phyloP scores from a whole-genome alignment of 305 asterid species.

The Solanum hybrid region DNA sequence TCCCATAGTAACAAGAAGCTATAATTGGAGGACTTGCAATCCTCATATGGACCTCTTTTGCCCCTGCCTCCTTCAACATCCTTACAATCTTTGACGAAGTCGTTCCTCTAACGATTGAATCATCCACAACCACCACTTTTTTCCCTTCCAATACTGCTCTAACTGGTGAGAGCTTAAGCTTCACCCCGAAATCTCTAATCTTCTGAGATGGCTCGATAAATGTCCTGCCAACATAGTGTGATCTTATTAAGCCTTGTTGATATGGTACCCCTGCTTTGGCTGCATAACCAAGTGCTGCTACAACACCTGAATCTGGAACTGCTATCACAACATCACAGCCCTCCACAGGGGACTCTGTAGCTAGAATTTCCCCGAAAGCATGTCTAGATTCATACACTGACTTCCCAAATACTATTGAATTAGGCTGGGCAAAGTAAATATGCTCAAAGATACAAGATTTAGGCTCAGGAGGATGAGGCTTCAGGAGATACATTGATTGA shows the following conservation, averaged over 20 bases:
- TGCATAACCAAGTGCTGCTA: conserved; percentile 61
- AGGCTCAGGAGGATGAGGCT: conserved; percentile 30
- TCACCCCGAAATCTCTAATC: conserved; percentile 81
- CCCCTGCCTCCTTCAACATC: conserved; percentile 25
- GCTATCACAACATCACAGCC: conserved; percentile 62
- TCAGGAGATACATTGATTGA: background rate
- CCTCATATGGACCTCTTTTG: conserved; percentile 52
- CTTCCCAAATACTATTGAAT: conserved; percentile 42
- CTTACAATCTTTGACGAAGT: conserved; percentile 82
- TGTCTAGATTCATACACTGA: conserved; percentile 45
- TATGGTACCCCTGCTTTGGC: conserved; percentile 36
- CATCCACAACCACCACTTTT: conserved; percentile 92
- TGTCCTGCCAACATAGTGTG: conserved; percentile 65
- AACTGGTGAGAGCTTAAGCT: conserved; percentile 73
- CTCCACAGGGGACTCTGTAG: conserved; percentile 43
- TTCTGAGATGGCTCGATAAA: conserved; percentile 86
- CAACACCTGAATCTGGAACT: conserved; percentile 61
- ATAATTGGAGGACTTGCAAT: conserved; percentile 58
- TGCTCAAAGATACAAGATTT: conserved; percentile 64
- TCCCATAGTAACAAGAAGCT: conserved; percentile 49
- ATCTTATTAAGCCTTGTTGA: conserved; percentile 10
- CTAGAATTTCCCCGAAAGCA: conserved; percentile 43
- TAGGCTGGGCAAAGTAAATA: conserved; percentile 48
- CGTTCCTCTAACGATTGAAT: conserved; percentile 84
- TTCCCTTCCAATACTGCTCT: conserved; percentile 69